Base-by-base conservation (phyloP, 2,329 filamentous ascomycete genomes). In the Monilinia vaccinii-corymbosi region DNA sequence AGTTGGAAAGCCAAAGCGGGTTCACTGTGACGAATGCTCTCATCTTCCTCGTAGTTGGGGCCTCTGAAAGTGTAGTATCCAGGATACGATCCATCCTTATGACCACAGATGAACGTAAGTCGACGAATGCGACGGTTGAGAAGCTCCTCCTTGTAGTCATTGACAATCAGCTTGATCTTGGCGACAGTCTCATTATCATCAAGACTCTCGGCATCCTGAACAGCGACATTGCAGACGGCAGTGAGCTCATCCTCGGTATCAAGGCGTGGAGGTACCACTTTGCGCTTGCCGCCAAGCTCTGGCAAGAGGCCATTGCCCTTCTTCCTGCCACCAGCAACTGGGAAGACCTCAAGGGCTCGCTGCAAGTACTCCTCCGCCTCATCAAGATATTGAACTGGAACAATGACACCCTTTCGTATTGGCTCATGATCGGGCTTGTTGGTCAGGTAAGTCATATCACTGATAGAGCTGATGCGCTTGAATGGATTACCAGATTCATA, bases 41-140 rank as follows among this genome's bases (percentile, higher is more conserved):
- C 85, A 71, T 99, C 94, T 75, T 99, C 94, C 56, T 84, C 81
- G 75, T 96, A 99, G 56, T 79, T 77, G 32, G 94, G 93, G 7
- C 93, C 93, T 73, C 94, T 88, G 90, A 97, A 99, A 47, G 94
- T 99, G 81, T 89, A 97, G 82, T 99, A 97, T 51, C 90, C 91
- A 25, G 93, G 94, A 74, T 97, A 96, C 16, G 90, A 91, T 59
- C 92, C 94, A 71, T 99, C 91, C 72, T 87, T 91, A 78, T 90
- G 91, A 60, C 94, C 94, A 72, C 92, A 97, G 74, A 97, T 94
- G 78, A 99, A 97, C 53, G 92, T 97, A 60, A 99, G 77, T 67
- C 94, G 89, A 65, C 94, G 91, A 52, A 99, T 87, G 55, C 87
- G 85, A 68, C 88, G 90, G 58, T 86, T 79, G 31, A 92, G 77